Conservation (phyloP, 75 land plant genomes). For the Pinus taeda region DNA sequence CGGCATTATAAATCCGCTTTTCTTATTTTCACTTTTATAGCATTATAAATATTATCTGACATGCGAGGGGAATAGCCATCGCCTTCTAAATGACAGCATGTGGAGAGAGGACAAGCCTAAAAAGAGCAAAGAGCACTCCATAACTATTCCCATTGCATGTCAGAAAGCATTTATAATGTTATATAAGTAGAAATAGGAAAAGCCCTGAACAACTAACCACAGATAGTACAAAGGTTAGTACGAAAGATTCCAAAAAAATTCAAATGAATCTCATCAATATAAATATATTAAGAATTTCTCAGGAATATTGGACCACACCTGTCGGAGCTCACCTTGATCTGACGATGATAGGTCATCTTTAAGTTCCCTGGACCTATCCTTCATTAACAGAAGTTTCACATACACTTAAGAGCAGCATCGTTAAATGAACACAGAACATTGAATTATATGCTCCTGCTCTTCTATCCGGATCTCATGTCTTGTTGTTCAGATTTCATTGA, state of each 20-base stretch:
- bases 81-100: too few species aligned
- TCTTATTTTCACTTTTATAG: too few species aligned
- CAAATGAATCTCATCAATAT: conserved; percentile 64
- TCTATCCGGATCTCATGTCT: background rate
- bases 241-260: conserved; percentile 90
- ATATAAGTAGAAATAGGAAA: too few species aligned
- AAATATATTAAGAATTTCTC: conserved; percentile 76
- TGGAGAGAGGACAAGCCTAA: too few species aligned
- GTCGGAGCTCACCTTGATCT: conserved; percentile 74
- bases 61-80: too few species aligned
- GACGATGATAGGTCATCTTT: conserved; percentile 68
- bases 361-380: background rate
- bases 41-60: too few species aligned
- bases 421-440: background rate
- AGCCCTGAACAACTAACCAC: conserved; percentile 74
- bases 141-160: too few species aligned
- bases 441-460: background rate
- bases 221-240: conserved; percentile 60
- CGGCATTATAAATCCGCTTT: too few species aligned
- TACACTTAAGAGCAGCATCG: too few species aligned
- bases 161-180: too few species aligned
- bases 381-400: background rate
- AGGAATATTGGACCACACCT: conserved; percentile 66
- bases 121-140: too few species aligned
- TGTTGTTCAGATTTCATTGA: background rate